Conservation (phyloP, 306 rosid genomes). For the Astragalus glycyphyllos region DNA sequence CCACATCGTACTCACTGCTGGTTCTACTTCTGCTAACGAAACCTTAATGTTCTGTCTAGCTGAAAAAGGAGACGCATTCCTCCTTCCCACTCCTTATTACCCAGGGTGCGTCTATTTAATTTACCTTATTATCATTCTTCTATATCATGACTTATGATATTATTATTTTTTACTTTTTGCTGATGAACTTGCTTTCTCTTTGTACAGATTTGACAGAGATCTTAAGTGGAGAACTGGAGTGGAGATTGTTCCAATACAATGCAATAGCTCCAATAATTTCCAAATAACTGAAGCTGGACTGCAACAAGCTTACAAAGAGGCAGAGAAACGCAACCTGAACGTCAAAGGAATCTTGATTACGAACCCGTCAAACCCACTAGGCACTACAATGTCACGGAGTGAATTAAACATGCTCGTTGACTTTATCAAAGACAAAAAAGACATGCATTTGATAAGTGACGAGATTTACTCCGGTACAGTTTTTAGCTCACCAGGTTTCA, state of each 20-base stretch:
- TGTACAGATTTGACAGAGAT: constrained; percentile 78
- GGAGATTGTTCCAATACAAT: constrained; percentile 84
- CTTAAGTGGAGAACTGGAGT: constrained; percentile 83
- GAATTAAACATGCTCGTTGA: constrained; percentile 67
- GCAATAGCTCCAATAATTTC: constrained; percentile 74
- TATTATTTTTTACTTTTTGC: neutral
- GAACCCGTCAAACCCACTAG: constrained; percentile 93
- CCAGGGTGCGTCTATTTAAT: constrained; percentile 60
- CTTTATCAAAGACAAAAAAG: constrained; percentile 53
- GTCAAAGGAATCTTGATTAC: constrained; percentile 85
- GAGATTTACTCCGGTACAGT: constrained; percentile 89
- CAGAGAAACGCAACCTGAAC: constrained; percentile 56
- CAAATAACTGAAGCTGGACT: constrained; percentile 67
- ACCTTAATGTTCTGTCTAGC: constrained; percentile 84
- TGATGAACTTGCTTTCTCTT: constrained; percentile 44
- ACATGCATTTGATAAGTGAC: constrained; percentile 78
- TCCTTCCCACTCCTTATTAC: constrained; percentile 86
- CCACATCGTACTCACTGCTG: constrained; percentile 79
- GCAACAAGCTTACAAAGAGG: constrained; percentile 59
- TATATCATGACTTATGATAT: no score
- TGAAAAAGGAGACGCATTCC: constrained; percentile 72
- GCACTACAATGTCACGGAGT: constrained; percentile 63
- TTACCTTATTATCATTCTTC: no score
- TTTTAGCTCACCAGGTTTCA: constrained; percentile 65
- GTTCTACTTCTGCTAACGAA: constrained; percentile 86